Base-by-base conservation (phyloP, 495 filamentous ascomycete species). In the Talaromyces stipitatus region DNA sequence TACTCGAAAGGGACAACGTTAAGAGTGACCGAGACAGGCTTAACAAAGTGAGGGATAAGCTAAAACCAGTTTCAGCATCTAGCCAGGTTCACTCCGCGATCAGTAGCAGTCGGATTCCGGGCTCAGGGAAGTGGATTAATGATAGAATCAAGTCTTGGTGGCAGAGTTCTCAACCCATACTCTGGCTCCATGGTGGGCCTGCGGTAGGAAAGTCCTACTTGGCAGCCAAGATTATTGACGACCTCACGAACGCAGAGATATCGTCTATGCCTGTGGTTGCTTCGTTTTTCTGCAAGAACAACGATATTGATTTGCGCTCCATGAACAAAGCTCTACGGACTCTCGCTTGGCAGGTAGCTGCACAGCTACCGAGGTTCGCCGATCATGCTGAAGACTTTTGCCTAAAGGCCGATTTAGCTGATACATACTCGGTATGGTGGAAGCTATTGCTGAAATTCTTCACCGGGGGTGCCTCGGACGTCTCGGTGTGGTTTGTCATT, bases 151-250 rank as follows among this genome's bases (percentile, higher is more conserved):
- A 20, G 23, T 27, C 57, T 11, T 58, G 48, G 57, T 58, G 48
- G 57, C 16, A 43, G 6, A 51, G 50, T 48, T 45, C 41, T 45
- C 14, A 60, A 24, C 68, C 62, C 33, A 53, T 70, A 16, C 62
- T 72, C 27, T 70, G 64, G 67, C 54, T 72, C 22, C 66, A 61
- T 29, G 69, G 69, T n/a, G 62, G 32, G 11, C 64, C 63, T 52
- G 69, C 65, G 0, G 66, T 65, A 2, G 69, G 69, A 9, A 72
- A 72, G 50, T 69, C 69, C 0, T 66, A 63, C 61, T 54, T 72
- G 1, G 64, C 67, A 16, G 58, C 67, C 4, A 64, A 63, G 50
- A 61, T 70, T 14, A 65, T 71, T 14, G 32, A 33, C 8, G 10
- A 14, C 2, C 32, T 33, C 32, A 33, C 32, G 4, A 3, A 33